phyloP scores from a whole-genome alignment of 257 asterid species.

The Asclepias syriaca region DNA sequence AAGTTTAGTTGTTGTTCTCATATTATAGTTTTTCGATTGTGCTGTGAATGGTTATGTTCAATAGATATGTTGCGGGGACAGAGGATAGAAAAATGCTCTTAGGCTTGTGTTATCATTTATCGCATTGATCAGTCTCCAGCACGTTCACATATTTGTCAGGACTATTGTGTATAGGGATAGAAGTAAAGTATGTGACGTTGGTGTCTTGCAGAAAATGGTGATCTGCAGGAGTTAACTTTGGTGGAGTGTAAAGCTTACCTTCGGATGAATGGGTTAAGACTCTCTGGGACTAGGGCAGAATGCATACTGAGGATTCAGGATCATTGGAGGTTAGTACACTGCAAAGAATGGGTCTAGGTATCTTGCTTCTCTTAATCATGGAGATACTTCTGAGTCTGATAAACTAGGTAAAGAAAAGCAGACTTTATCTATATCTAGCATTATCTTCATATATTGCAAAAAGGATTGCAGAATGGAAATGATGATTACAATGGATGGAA shows the following conservation, averaged over 20 bases:
- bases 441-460: not conserved
- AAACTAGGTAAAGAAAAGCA: not conserved
- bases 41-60: not conserved
- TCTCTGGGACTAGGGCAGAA: conserved; percentile 59
- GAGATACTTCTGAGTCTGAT: not conserved
- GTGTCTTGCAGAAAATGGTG: conserved; percentile 31
- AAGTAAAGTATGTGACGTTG: not conserved
- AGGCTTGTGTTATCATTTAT: not conserved
- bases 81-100: not conserved
- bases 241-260: conserved; percentile 54
- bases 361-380: not conserved
- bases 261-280: conserved; percentile 52
- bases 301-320: conserved; percentile 59
- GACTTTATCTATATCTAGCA: not conserved
- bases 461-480: not conserved
- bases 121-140: not conserved
- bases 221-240: conserved; percentile 39
- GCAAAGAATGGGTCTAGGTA: not conserved
- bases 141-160: not conserved
- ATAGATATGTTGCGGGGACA: not conserved
- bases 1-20: not conserved
- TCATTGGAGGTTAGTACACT: conserved; percentile 51
- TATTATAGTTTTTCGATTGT: not conserved
- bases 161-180: not conserved
- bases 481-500: not conserved